Evolutionary conservation across 495 filamentous ascomycete genomes (phyloP), one percentile per base, ranked within the genome.

Genomic region (Lasiosphaeria miniovina): DNA sequence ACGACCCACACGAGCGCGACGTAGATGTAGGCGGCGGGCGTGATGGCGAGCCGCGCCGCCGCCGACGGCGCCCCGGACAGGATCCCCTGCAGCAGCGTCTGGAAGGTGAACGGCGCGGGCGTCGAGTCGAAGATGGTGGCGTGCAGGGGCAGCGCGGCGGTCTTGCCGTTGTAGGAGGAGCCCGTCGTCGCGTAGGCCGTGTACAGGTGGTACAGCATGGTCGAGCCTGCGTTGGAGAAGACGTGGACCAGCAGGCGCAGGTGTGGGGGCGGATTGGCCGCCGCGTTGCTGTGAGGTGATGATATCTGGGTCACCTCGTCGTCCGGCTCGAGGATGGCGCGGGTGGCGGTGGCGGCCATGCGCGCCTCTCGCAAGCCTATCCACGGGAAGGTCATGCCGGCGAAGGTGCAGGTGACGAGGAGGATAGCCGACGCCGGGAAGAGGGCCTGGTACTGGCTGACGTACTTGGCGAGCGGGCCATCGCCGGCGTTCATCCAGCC

Each of bases 401-500:
- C 56, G 52, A 63, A 54, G 24, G 24, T 59, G 52, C 67, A 71
- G 48, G 65, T 67, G 52, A 65, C 45, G 6, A 74, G 60, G 43
- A 74, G 41, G 9, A 74, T 71, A 34, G 49, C 57, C 9, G 71
- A 60, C 6, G 61, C 51, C 6, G 71, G 69, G 58, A 69, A 72
- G 15, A 68, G 57, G 14, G 50, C 55, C 38, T 72, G 71, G 58
- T 74, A 67, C 31, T 60, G 59, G 7, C 61, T 56, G 54, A 69
- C 64, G 46, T 74, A 72, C 46, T 72, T 74, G 48, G 63, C 56
- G 45, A 72, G 65, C 40, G 68, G 68, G 8, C 65, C 63, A 40
- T 74, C 70, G 58, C 49, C 61, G 17, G 71, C 69, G 51, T 68
- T 69, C 69, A 74, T 72, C 71, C 71, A 74, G n/a, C 68, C 57